Evolutionary conservation across 1,284 basidiomycete genomes (phyloP).

Genomic region (Pseudozyma thailandica): DNA sequence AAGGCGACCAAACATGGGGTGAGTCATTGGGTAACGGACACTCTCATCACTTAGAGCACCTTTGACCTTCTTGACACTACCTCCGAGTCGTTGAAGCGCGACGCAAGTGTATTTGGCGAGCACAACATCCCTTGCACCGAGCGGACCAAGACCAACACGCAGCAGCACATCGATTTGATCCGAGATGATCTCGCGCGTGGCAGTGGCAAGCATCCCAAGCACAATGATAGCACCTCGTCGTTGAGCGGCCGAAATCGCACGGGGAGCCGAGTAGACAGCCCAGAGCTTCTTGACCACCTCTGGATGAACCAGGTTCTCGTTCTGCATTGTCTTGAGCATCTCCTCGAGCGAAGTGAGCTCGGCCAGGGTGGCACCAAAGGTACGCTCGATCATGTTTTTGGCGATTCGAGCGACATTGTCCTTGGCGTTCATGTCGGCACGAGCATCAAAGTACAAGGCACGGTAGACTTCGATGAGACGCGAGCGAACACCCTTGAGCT

Average conservation of each 20-base stretch:
- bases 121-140: constrained; percentile 80
- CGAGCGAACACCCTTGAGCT: constrained; percentile 87
- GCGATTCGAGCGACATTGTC: constrained; percentile 91
- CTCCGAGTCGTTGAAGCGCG: constrained; percentile 88
- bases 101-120: constrained; percentile 93
- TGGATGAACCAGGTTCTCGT: constrained; percentile 79
- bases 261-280: constrained; percentile 80
- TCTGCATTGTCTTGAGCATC: constrained; percentile 93
- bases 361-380: constrained; percentile 79
- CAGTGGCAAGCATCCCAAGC: constrained; percentile 92
- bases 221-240: constrained; percentile 93
- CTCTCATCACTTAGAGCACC: constrained; percentile 82
- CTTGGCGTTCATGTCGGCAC: constrained; percentile 75
- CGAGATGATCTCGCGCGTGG: constrained; percentile 83
- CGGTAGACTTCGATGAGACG: constrained; percentile 90
- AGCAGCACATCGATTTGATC: constrained; percentile 87
- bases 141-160: constrained; percentile 84
- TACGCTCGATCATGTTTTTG: constrained; percentile 86
- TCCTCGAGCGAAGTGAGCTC: constrained; percentile 96
- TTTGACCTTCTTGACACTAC: constrained; percentile 96
- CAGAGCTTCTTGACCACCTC: constrained; percentile 91
- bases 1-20: constrained; percentile 84
- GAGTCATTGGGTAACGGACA: constrained; percentile 87
- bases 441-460: constrained; percentile 81
- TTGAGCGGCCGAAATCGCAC: constrained; percentile 76